Base-by-base conservation (phyloP, 352 stramenopile genomes). In the Albugo candida region DNA sequence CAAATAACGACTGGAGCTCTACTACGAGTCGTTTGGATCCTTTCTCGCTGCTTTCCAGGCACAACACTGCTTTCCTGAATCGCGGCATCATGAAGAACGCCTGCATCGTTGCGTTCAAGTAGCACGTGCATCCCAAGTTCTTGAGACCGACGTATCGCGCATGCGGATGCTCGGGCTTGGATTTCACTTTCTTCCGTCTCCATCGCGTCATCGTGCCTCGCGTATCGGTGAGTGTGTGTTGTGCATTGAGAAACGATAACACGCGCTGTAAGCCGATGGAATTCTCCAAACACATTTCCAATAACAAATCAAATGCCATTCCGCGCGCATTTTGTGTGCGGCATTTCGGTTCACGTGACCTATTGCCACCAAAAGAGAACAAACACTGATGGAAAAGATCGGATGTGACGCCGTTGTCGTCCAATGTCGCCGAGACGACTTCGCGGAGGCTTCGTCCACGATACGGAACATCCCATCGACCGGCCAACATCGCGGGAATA, bases 51-150 rank as follows among this genome's bases (percentile, higher is more conserved):
- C 75, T 64, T 12, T 63, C 45, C 39, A 50, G 57, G 2, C 73
- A 65, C 42, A 97, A 61, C 2, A 97, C 74, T 35, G 84, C 78
- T 10, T 72, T 74, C 17, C 86, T 75, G 36, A 97, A 93, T 0
- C 68, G 69, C 16, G 83, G 80, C 37, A 95, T 91, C 83, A 97
- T 96, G 58, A 95, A 97, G 46, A 96, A 92, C 37, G 93, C 83
- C 55, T 97, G 92, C 5, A 97, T 67, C 5, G 81, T 93, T 18
- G 73, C 92, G 60, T 97, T 97, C 57, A 97, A 55, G 52, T 97
- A 97, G 65, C 92, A 97, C 6, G 93, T 97, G 49, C 81, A 96
- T 1, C 91, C 86, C 31, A 96, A 61, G 48, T 97, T 97, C 49
- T 95, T 94, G 21, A 97, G 55, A 13, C 92, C 92, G 34, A 94